phyloP scores from a whole-genome alignment of 768 basidiomycete genomes.

The Agaricus subrufescens region DNA sequence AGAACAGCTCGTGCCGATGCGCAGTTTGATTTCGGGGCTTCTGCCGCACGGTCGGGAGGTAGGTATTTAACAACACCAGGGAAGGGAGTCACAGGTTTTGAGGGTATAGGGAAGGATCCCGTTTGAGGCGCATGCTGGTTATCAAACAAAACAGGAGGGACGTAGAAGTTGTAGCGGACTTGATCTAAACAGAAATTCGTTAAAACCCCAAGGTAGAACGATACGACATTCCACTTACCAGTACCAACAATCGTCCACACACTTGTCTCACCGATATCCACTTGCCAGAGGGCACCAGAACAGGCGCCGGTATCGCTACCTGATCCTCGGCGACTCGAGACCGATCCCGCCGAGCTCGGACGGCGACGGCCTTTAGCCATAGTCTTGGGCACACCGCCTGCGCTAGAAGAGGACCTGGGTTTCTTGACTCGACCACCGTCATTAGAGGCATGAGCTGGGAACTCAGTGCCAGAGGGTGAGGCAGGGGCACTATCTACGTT shows the following conservation, averaged over 20 bases:
- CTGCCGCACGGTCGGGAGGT: constrained; percentile 82
- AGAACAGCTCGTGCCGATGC: constrained; percentile 61
- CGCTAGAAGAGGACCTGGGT: constrained; percentile 74
- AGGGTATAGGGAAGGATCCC: constrained; percentile 73
- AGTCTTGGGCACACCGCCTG: constrained; percentile 51
- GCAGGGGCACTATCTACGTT: constrained; percentile 62
- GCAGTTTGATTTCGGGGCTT: constrained; percentile 73
- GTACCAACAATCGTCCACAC: constrained; percentile 95
- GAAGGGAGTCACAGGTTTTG: constrained; percentile 82
- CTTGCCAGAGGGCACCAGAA: constrained; percentile 81
- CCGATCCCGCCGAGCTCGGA: constrained; percentile 73
- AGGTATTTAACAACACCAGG: constrained; percentile 88
- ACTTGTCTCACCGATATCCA: constrained; percentile 90
- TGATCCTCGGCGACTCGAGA: constrained; percentile 64
- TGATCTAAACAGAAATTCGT: constrained; percentile 51
- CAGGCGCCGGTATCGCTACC: constrained; percentile 64
- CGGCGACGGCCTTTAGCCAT: constrained; percentile 60
- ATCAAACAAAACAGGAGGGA: constrained; percentile 81
- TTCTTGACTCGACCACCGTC: constrained; percentile 86
- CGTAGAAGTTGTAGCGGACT: constrained; percentile 91
- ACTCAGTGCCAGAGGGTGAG: constrained; percentile 64
- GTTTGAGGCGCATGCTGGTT: constrained; percentile 68
- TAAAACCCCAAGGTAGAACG: constrained; percentile 9
- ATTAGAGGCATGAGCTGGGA: constrained; percentile 49
- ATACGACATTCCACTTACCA: constrained; percentile 40